Base-by-base conservation (phyloP, 2,329 filamentous ascomycete species). In the Fusarium redolens region DNA sequence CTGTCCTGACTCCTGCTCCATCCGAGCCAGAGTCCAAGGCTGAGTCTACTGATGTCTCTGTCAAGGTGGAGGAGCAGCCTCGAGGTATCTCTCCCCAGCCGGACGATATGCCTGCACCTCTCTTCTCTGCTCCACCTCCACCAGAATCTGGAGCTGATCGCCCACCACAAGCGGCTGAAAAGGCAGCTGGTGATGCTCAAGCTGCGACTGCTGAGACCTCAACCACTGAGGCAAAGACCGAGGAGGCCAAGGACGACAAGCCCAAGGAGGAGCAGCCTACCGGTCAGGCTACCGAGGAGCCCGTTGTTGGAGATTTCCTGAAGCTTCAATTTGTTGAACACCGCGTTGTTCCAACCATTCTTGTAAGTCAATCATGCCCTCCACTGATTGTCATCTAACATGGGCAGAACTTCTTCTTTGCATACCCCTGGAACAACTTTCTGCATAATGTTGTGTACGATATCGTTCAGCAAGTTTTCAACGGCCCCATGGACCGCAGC, bases 351-450 rank as follows among this genome's bases (percentile, higher is more conserved):
- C 96, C 96, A 33, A 97, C 95, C 4, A 98, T 99, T 78, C 84
- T 99, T 81, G 95, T 97, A 87, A 88, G 92, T 43, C 28, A 25
- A 7, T 15, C 15, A 10, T 43, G 14, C 25, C 14, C 9, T 44
- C 7, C 35, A 31, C 9, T 43, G 35, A 38, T 43, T 30, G 17
- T 40, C 15, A 57, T 55, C 75, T 78, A 72, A 77, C 57, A 11
- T 30, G 3, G 10, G 4, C 73, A 97, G 94, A 93, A 95, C 64
- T 98, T 98, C 85, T 99, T 99, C 84, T 99, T 99, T 86, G 91
- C 92, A 67, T 99, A 98, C 79, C 96, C 96, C 2, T 99, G 96
- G 96, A 99, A 99, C 83, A 99, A 99, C 82, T 99, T 99, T 80
- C 88, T 99, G 48, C 96, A 99, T 83, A 99, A 99, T 79, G 96